Evolutionary conservation across 495 filamentous ascomycete species (phyloP), one percentile per base, ranked within the genome.

Genomic region (Neurospora cerealis): DNA sequence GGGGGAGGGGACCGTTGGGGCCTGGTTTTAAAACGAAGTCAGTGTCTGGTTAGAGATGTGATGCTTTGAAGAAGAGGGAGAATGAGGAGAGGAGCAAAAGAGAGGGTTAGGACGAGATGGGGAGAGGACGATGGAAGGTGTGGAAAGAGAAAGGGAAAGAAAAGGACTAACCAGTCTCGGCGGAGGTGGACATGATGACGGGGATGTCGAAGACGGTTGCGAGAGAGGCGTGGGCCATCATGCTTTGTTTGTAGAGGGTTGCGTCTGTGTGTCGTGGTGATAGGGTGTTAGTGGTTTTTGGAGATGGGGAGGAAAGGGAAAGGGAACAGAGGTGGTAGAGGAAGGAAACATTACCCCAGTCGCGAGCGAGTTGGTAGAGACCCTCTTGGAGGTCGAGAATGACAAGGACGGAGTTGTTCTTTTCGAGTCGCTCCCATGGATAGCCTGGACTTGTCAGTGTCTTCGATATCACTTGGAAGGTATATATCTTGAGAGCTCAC

Each of bases 371-470:
- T 70, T 85, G 81, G 78, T 88, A 88, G 28, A 94, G 89, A 41
- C 92, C 92, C 73, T 91, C 86, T 79, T 93, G 91, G 74, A 91
- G 86, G 79, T 94, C 92, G 71, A 93, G 86, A 73, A 93, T 85
- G 39, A 94, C 81, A 36, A 94, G 87, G 44, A 79, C 76, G 1
- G 79, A 74, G 46, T 81, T 69, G 73, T 79, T 71, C 70, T 77
- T 77, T 9, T 79, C 66, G 44, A 81, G 74, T 37, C 77, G 73
- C 46, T 79, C 77, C 69, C 66, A 79, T 15, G 75, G 40, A 54
- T 71, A 78, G 62, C 39, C 73, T 70, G 6, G 34, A 4, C 17
- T 8, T 4, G 24, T 28, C 24, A 69, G 69, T 38, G 32, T 69
- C 44, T 62, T 24, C 38, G 2, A 34, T 36, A 40, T 3, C 46